These are phyloP conservation scores for Thielaviopsis ethacetica DNA, from an alignment of 2,329 filamentous ascomycete species.

Conservation along the genomic window DNA sequence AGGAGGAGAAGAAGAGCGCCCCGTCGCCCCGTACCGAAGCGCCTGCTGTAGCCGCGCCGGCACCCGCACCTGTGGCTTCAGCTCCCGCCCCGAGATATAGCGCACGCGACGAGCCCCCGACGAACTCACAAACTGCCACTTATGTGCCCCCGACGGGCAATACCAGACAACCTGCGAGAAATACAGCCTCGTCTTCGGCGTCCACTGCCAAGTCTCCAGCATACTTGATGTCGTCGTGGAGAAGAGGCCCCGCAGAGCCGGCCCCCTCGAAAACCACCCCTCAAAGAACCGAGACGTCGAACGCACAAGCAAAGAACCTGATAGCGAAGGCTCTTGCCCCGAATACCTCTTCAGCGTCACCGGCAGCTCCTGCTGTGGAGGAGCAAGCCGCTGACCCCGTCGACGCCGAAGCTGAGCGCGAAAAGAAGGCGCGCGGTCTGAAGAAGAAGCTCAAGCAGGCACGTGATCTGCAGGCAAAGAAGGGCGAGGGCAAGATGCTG, in stretches of 20 bases:
- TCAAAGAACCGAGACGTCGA: neutral
- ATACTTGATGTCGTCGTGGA: conserved; percentile 3
- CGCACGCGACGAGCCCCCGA: neutral
- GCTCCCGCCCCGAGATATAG: neutral
- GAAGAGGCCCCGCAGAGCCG: neutral
- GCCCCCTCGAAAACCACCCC: neutral
- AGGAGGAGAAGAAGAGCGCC: neutral
- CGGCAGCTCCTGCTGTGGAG: neutral
- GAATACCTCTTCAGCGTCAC: neutral
- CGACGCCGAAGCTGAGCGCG: conserved; percentile 39
- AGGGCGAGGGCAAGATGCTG: conserved; percentile 67
- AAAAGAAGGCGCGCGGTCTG: conserved; percentile 83
- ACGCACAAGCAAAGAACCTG: neutral
- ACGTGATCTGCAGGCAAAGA: conserved; percentile 77
- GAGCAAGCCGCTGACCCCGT: neutral
- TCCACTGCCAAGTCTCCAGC: neutral
- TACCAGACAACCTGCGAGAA: neutral
- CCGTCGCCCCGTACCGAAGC: neutral
- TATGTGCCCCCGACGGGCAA: neutral
- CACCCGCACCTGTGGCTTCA: neutral
- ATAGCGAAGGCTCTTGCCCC: neutral
- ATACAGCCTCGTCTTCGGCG: neutral
- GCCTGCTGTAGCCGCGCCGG: neutral
- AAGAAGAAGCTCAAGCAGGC: conserved; percentile 94
- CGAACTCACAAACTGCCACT: neutral